A percentile compares a stretch with the other conserved stretches of the same genome.
Evolutionary conservation across 2,329 filamentous ascomycete species (phyloP).

Genomic region (Gliomastix tumulicola): DNA sequence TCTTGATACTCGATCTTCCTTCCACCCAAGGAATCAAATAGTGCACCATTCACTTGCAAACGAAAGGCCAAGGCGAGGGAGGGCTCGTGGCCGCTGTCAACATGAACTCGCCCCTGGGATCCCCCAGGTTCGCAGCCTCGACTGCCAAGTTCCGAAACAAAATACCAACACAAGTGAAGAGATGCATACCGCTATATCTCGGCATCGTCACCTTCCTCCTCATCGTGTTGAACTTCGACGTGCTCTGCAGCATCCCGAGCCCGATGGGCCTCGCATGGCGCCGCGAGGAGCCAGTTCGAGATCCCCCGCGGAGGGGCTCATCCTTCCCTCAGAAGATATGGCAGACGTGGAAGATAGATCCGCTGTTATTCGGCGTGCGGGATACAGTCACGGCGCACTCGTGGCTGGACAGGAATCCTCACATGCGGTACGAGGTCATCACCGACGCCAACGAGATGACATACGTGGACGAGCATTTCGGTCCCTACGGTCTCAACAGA

Average conservation of each 20-base stretch:
- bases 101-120: conserved; percentile 15
- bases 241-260: conserved; percentile 21
- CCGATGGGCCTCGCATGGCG: conserved; percentile 7
- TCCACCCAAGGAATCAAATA: too few relatives aligned
- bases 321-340: conserved; percentile 22
- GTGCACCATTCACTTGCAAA: too few relatives aligned
- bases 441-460: conserved; percentile 27
- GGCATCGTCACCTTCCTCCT: conserved; percentile 34
- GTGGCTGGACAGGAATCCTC: conserved; percentile 9
- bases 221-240: conserved; percentile 36
- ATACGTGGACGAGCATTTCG: conserved; percentile 64
- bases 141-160: conserved; percentile 23
- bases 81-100: too few relatives aligned
- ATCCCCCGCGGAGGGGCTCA: conserved; percentile 10
- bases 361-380: conserved; percentile 21
- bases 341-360: conserved; percentile 52
- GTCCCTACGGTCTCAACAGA: conserved; percentile 56
- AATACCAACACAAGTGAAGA: conserved; percentile 39
- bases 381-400: conserved; percentile 5
- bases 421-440: conserved; percentile 5
- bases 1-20: too few relatives aligned
- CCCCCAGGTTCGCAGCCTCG: conserved; percentile 20
- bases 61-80: too few relatives aligned
- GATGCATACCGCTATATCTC: conserved; percentile 38
- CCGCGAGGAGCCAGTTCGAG: conserved; percentile 8